Evolutionary conservation across 495 filamentous ascomycete genomes (phyloP), one percentile per base, ranked within the genome.

Genomic region (Lophium mytilinum): DNA sequence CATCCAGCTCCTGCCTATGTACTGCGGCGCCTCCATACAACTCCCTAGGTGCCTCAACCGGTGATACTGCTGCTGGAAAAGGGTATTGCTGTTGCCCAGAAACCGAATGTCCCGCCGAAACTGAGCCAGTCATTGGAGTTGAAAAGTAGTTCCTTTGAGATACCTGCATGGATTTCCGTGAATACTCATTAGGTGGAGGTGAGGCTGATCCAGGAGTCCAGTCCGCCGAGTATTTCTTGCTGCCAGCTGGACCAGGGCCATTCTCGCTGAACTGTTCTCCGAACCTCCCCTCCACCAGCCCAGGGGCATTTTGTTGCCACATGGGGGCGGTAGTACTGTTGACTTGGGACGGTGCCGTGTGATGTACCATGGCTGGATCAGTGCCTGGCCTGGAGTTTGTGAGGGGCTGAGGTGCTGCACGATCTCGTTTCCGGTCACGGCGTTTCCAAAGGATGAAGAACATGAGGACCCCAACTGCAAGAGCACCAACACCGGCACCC

Each of bases 401-500:
- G 14, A 47, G 40, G 43, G 52, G 52, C 33, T 61, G 45, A 8
- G 52, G 48, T 9, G 53, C 39, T 11, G 33, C 52, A 18, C 55
- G 56, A 35, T 62, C 53, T 10, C 54, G 39, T 37, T 53, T 54
- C 49, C 53, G 48, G 8, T 41, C 50, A 9, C 50, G 48, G 35
- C 53, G 55, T 33, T 52, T 57, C 49, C 51, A 54, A 18, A 62
- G 53, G 17, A 62, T 42, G 1, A 62, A 55, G 24, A 37, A 53
- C 14, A 57, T 24, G 17, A 62, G 54, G 6, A 39, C 18, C n/a
- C 53, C 59, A 45, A 56, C 15, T 11, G 50, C 37, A 50, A 62
- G 46, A n/a, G 50, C 59, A 9, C 54, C 59, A 8, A 39, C 39
- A n/a, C 49, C 59, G 18, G 50, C 42, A n/a, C 59, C 59, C 6